phyloP scores from a whole-genome alignment of 2,329 filamentous ascomycete species.

The Epicoccum sorghinum region DNA sequence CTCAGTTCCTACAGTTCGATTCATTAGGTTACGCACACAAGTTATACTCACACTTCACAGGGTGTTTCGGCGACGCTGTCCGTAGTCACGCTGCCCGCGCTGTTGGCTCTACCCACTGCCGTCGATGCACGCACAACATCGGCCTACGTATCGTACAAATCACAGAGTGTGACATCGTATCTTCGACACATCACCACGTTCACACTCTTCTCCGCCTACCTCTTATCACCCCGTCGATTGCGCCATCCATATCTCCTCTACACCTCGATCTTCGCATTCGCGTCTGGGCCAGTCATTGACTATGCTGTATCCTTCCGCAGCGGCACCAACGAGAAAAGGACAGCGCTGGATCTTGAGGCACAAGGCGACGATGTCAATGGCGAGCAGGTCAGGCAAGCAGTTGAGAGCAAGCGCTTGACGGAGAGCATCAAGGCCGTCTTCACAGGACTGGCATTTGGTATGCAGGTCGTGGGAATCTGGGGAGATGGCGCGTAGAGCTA shows the following conservation, averaged over 20 bases:
- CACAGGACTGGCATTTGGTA: slow-evolving; percentile 52
- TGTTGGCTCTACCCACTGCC: slow-evolving; percentile 81
- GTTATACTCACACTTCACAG: slow-evolving; percentile 54
- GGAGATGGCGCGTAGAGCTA: slow-evolving; percentile 49
- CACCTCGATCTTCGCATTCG: slow-evolving; percentile 71
- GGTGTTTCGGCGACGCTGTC: slow-evolving; percentile 87
- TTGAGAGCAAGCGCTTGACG: slow-evolving; percentile 50
- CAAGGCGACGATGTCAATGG: slow-evolving; percentile 55
- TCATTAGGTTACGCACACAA: too few species aligned
- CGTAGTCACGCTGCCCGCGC: slow-evolving; percentile 76
- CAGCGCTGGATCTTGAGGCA: slow-evolving; percentile 36
- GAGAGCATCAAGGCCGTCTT: slow-evolving; percentile 53
- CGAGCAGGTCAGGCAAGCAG: slow-evolving; percentile 55
- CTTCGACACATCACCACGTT: slow-evolving; percentile 70
- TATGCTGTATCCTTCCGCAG: slow-evolving; percentile 36
- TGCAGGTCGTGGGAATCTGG: slow-evolving; percentile 57
- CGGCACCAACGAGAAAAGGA: slow-evolving; percentile 32
- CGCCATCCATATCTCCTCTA: slow-evolving; percentile 92
- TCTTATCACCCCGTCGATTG: slow-evolving; percentile 73
- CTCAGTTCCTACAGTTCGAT: neutral
- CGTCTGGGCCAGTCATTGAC: slow-evolving; percentile 50
- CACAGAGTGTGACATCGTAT: slow-evolving; percentile 62
- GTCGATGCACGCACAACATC: slow-evolving; percentile 66
- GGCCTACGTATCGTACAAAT: slow-evolving; percentile 65
- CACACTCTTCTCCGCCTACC: slow-evolving; percentile 78